Conservation (phyloP, 176 grass and related monocot genomes). For the Paspalum vaginatum region DNA sequence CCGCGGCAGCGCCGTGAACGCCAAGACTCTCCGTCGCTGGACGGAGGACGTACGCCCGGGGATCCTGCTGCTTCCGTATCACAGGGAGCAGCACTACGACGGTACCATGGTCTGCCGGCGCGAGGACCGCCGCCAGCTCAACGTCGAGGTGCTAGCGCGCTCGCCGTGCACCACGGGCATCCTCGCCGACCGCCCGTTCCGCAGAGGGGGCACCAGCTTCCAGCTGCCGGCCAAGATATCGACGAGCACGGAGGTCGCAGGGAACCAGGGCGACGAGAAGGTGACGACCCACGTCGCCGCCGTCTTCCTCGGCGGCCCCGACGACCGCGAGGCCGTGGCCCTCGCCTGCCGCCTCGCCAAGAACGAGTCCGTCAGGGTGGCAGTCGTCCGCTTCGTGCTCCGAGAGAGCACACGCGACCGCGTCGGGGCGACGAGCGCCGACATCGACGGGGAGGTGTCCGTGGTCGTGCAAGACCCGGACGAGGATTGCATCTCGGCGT, state of each 20-base stretch:
- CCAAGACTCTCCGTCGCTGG: constrained; percentile 34
- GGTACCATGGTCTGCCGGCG: constrained; percentile 49
- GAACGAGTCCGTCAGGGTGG: constrained; percentile 32
- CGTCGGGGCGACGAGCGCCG: not conserved
- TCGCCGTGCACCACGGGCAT: constrained; percentile 35
- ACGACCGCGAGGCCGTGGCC: constrained; percentile 52
- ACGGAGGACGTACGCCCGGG: constrained; percentile 35
- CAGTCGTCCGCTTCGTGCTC: constrained; percentile 35
- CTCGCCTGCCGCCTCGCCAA: constrained; percentile 46
- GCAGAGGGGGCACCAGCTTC: constrained; percentile 37
- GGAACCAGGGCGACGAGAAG: constrained; percentile 21
- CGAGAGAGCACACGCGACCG: not conserved
- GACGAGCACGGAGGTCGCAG: not conserved
- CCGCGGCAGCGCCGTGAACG: constrained; percentile 32
- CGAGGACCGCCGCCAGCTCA: constrained; percentile 34
- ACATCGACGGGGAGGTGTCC: constrained; percentile 4
- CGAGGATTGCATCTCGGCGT: constrained; percentile 41
- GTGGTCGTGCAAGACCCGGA: constrained; percentile 40
- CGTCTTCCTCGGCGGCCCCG: constrained; percentile 50
- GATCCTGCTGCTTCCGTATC: constrained; percentile 39
- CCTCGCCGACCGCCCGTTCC: constrained; percentile 51
- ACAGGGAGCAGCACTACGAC: constrained; percentile 57
- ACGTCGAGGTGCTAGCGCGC: constrained; percentile 27
- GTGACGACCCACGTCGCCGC: constrained; percentile 32
- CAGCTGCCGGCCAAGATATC: constrained; percentile 30